A percentile compares a stretch with the other conserved stretches of the same genome.
Evolutionary conservation across 495 filamentous ascomycete genomes (phyloP).

Genomic region (Zalerion maritima): DNA sequence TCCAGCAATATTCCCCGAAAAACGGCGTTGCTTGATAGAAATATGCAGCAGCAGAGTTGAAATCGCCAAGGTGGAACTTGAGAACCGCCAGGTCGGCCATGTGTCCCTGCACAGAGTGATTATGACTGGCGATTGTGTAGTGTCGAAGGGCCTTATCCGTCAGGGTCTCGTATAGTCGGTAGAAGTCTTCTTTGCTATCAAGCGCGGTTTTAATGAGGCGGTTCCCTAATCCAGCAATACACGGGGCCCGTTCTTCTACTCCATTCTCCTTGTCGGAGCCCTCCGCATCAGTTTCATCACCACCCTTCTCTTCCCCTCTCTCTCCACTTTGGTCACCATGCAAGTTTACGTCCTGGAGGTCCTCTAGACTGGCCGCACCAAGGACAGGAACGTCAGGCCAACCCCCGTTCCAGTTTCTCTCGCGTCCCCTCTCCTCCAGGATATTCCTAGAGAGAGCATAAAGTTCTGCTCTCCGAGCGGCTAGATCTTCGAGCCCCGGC

Average conservation of each 20-base stretch:
- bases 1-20: conserved; percentile 72
- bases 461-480: conserved; percentile 66
- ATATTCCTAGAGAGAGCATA: conserved; percentile 64
- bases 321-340: conserved; percentile 17
- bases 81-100: conserved; percentile 78
- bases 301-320: neutral
- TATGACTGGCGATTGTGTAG: conserved; percentile 59
- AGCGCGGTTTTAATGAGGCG: conserved; percentile 34
- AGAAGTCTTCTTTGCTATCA: conserved; percentile 33
- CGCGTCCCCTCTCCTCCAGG: conserved; percentile 57
- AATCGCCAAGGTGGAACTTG: conserved; percentile 62
- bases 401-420: conserved; percentile 61
- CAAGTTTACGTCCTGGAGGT: conserved; percentile 44
- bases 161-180: conserved; percentile 54
- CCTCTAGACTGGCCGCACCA: conserved; percentile 29
- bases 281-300: conserved; percentile 6
- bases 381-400: conserved; percentile 54
- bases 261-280: conserved; percentile 10
- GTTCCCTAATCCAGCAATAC: conserved; percentile 32
- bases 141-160: conserved; percentile 59
- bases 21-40: conserved; percentile 71
- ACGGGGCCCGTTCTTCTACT: conserved; percentile 4
- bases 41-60: conserved; percentile 56
- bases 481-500: conserved; percentile 67
- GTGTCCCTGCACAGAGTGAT: conserved; percentile 57